phyloP scores from a whole-genome alignment of 2,329 filamentous ascomycete species.

The Penicillium corylophilum region DNA sequence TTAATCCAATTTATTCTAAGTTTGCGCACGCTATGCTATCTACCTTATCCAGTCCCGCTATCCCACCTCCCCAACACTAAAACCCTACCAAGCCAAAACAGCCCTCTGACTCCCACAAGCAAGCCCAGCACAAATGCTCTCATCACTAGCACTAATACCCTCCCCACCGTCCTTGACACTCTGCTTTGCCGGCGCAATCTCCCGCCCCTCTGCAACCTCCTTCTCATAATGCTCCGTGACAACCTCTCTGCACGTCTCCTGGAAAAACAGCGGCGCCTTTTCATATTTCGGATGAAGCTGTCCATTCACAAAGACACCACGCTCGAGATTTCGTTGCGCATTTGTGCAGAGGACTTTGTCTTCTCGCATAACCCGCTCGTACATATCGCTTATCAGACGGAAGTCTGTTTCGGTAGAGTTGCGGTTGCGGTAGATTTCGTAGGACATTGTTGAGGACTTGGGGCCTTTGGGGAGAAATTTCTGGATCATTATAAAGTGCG shows the following conservation, averaged over 20 bases:
- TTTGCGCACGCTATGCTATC: no score
- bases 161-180: conserved; percentile 16
- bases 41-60: no score
- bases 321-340: conserved; percentile 61
- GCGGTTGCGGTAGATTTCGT: conserved; percentile 64
- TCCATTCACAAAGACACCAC: conserved; percentile 62
- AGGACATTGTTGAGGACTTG: conserved; percentile 56
- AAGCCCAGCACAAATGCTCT: conserved; percentile 23
- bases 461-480: conserved; percentile 59
- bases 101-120: conserved; percentile 24
- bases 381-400: conserved; percentile 57
- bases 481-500: conserved; percentile 65
- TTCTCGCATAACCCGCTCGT: conserved; percentile 64
- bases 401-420: conserved; percentile 60
- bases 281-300: conserved; percentile 63
- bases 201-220: conserved; percentile 46
- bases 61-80: no score
- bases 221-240: conserved; percentile 50
- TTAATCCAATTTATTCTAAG: no score
- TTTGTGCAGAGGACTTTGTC: conserved; percentile 63
- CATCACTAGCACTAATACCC: conserved; percentile 24
- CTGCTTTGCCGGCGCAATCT: conserved; percentile 55
- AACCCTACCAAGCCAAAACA: conserved; percentile 25
- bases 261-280: conserved; percentile 59
- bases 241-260: conserved; percentile 51